phyloP scores from a whole-genome alignment of 306 rosid species.

The Quillaja saponaria region DNA sequence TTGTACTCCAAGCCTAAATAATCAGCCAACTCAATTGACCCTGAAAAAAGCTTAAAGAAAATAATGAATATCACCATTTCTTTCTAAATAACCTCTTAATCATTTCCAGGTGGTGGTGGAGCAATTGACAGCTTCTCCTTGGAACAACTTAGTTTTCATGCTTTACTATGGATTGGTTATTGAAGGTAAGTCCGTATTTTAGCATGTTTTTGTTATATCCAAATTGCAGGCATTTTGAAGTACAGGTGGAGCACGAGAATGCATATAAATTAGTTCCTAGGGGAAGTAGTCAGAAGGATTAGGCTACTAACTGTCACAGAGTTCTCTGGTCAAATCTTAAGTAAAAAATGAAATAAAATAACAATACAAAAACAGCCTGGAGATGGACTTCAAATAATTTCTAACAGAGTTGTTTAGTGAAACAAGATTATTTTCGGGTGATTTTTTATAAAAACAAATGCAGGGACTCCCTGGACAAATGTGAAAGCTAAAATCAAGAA shows the following conservation, averaged over 20 bases:
- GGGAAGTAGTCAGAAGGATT: conserved; percentile 20
- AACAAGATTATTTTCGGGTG: conserved; percentile 16
- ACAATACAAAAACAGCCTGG: background rate
- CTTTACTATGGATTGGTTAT: conserved; percentile 71
- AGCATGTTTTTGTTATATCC: conserved; percentile 20
- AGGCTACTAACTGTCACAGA: background rate
- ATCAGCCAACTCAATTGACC: conserved; percentile 1
- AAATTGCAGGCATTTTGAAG: conserved; percentile 24
- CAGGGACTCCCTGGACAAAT: conserved; percentile 82
- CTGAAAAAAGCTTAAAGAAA: background rate
- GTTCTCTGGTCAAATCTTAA: conserved; percentile 28
- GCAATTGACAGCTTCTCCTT: conserved; percentile 84
- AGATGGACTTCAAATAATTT: background rate
- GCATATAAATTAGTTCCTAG: conserved; percentile 15
- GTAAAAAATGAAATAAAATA: background rate
- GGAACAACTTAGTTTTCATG: conserved; percentile 87
- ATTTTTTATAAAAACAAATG: conserved; percentile 27
- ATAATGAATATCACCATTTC: no score
- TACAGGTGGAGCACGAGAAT: conserved; percentile 21
- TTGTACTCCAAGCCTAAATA: conserved; percentile 7
- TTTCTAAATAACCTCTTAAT: background rate
- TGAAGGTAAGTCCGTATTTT: conserved; percentile 65
- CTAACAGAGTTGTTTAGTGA: conserved; percentile 15
- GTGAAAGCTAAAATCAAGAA: conserved; percentile 81
- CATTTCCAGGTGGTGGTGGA: conserved; percentile 78